Conservation (phyloP, 2,329 filamentous ascomycete species). For the Exophiala alcalophila region DNA sequence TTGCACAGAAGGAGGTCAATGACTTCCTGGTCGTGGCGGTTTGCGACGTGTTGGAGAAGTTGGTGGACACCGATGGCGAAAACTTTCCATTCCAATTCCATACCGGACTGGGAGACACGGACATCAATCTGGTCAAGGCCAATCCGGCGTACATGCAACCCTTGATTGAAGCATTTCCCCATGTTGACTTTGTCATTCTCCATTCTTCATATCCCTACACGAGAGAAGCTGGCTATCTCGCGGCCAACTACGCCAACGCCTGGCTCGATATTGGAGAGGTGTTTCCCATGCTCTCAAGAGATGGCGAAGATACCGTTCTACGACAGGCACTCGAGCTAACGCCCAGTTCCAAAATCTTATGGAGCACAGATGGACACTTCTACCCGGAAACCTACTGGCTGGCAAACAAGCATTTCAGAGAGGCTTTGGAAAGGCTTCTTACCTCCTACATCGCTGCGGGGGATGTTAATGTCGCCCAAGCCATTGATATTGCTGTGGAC, state of each 20-base stretch:
- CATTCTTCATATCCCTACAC: conserved; percentile 81
- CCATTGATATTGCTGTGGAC: conserved; percentile 61
- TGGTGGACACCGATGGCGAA: conserved; percentile 36
- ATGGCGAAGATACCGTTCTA: conserved; percentile 69
- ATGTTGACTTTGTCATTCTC: conserved; percentile 71
- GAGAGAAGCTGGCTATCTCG: conserved; percentile 73
- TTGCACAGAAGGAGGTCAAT: conserved; percentile 65
- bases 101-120: conserved; percentile 76
- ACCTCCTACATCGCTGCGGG: conserved; percentile 63
- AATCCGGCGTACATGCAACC: conserved; percentile 74
- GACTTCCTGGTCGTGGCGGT: conserved; percentile 65
- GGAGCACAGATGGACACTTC: conserved; percentile 77
- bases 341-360: conserved; percentile 71
- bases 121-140: conserved; percentile 65
- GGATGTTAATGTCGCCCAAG: conserved; percentile 60
- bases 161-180: conserved; percentile 67
- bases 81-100: conserved; percentile 72
- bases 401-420: conserved; percentile 68
- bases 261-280: conserved; percentile 82
- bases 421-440: conserved; percentile 66
- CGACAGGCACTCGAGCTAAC: conserved; percentile 72
- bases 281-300: conserved; percentile 72
- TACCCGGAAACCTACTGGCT: conserved; percentile 76
- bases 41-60: conserved; percentile 56
- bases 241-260: conserved; percentile 72